Evolutionary conservation across 2,329 filamentous ascomycete genomes (phyloP).

Genomic region (Neofusicoccum laricinum): DNA sequence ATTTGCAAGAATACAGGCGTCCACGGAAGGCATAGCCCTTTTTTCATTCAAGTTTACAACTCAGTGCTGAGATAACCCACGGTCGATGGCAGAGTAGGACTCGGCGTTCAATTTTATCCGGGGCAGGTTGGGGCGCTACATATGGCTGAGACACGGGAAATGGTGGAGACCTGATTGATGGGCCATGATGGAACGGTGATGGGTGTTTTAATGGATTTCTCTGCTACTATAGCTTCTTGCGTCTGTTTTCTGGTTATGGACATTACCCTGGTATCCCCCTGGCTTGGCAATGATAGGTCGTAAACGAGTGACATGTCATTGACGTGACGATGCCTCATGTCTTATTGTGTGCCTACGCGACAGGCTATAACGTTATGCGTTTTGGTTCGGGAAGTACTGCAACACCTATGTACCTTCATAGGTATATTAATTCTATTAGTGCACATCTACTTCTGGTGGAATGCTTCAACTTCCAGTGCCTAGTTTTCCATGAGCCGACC

Average conservation of each 20-base stretch:
- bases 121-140: not conserved
- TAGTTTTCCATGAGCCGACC: too few relatives aligned
- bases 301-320: not conserved
- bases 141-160: not conserved
- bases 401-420: too few relatives aligned
- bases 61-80: not conserved
- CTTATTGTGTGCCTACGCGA: not conserved
- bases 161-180: not conserved
- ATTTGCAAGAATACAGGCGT: not conserved
- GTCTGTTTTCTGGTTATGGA: not conserved
- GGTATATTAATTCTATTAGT: too few relatives aligned
- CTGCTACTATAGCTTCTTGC: not conserved
- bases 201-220: not conserved
- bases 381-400: too few relatives aligned
- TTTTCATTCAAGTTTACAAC: not conserved
- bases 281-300: not conserved
- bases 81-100: not conserved
- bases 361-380: too few relatives aligned
- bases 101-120: not conserved
- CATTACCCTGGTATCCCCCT: not conserved
- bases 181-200: not conserved
- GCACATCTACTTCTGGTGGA: too few relatives aligned
- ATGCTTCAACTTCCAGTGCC: too few relatives aligned
- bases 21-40: slow-evolving; percentile 1
- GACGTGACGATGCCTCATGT: not conserved